Base-by-base conservation (phyloP, 2,329 filamentous ascomycete species). In the Nemania sp. region DNA sequence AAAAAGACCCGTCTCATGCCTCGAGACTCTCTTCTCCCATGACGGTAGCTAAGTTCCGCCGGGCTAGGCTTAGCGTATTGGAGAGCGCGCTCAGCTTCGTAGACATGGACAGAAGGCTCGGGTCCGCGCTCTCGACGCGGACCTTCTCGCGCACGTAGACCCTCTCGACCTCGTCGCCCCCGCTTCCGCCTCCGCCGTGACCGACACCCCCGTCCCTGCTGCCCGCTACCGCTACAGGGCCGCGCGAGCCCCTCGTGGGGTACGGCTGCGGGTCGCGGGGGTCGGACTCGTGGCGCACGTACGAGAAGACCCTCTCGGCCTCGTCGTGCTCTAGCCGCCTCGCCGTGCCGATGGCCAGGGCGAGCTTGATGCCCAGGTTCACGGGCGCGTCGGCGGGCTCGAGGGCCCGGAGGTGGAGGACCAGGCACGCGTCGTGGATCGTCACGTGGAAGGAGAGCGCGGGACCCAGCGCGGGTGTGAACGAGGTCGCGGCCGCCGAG, bases 131-230 rank as follows among this genome's bases (percentile, higher is more conserved):
- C 75, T 97, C 93, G 1, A 97, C 89, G 42, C 90, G 83, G 4
- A 97, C 85, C 78, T 97, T 97, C 74, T 97, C 94, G 67, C 89
- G 87, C 47, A 98, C 94, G 65, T 87, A 89, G 2, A 97, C 92
- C 2, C 46, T 58, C 63, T 95, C 87, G 2, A 76, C 73, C 34
- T 74, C 63, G 37, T 71, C 69, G 15, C 67, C 66, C 10, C 43
- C 20, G 25, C 15, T 17, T 4, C 54, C 57, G 1, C 50, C 42
- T 2, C 5, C 40, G 18, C 17, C 17, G 17, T 3, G 7, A 17
- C 10, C n/a, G 7, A 5, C 40, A 15, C 15, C 40, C 7, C 40
- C 40, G 40, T 17, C 15, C 10, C 15, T 43, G 21, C 50, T 5
- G 6, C 5, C 35, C 15, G 35, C 11, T 11, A 35, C 62, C 32